Evolutionary conservation across 768 basidiomycete species (phyloP).

Genomic region (Porpolomopsis calyptriformis): DNA sequence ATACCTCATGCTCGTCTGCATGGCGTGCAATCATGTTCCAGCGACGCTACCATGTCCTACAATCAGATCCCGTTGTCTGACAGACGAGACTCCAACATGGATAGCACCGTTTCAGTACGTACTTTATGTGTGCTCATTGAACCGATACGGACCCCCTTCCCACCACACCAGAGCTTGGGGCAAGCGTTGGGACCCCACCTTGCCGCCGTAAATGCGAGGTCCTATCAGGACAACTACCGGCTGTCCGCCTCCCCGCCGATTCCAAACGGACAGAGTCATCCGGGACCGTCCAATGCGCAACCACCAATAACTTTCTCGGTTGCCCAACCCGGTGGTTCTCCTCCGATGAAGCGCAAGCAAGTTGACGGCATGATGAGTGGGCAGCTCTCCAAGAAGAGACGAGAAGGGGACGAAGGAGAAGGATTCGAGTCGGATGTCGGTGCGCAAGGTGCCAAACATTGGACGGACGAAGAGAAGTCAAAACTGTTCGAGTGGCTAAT

Average conservation of each 20-base stretch:
- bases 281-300: constrained; percentile 24
- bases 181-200: constrained; percentile 51
- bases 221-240: constrained; percentile 24
- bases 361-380: constrained; percentile 26
- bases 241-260: constrained; percentile 29
- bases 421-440: constrained; percentile 36
- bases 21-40: constrained; percentile 22
- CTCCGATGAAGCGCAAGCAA: constrained; percentile 44
- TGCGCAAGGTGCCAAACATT: constrained; percentile 65
- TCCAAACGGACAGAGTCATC: constrained; percentile 26
- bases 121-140: constrained; percentile 14
- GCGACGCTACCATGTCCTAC: constrained; percentile 54
- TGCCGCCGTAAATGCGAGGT: constrained; percentile 24
- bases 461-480: constrained; percentile 78
- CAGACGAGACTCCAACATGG: constrained; percentile 44
- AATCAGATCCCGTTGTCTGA: constrained; percentile 42
- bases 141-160: constrained; percentile 28
- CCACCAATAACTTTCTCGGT: constrained; percentile 30
- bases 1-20: constrained; percentile 8
- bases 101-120: constrained; percentile 51
- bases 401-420: constrained; percentile 32
- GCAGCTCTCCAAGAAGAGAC: constrained; percentile 36
- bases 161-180: constrained; percentile 47
- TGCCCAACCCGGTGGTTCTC: constrained; percentile 17
- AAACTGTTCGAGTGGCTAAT: constrained; percentile 73